Evolutionary conservation across 208 protist genomes (phyloP).

Genomic region (Endotrypanum monterogeii): DNA sequence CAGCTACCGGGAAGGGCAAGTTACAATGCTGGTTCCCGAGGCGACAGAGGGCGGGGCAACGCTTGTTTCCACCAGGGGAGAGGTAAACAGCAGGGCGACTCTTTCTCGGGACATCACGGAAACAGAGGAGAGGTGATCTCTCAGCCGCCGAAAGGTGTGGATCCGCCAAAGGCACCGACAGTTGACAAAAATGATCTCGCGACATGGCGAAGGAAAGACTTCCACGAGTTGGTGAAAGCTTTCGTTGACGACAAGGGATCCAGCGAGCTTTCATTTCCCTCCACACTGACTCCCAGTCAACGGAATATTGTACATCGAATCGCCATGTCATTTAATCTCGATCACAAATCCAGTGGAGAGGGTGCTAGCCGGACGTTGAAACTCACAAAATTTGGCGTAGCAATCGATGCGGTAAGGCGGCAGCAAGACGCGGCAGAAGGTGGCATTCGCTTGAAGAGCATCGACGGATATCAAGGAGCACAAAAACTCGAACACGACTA

Average conservation of each 20-base stretch:
- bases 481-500: slow-evolving; percentile 58
- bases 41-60: neutral
- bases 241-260: slow-evolving; percentile 73
- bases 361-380: slow-evolving; percentile 46
- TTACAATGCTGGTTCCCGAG: neutral
- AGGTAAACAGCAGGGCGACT: neutral
- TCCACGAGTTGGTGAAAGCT: slow-evolving; percentile 67
- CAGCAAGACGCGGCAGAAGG: slow-evolving; percentile 39
- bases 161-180: neutral
- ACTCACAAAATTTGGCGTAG: slow-evolving; percentile 58
- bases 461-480: slow-evolving; percentile 82
- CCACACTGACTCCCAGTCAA: slow-evolving; percentile 56
- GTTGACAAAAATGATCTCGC: slow-evolving; percentile 48
- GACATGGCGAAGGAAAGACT: slow-evolving; percentile 77
- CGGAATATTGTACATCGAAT: slow-evolving; percentile 73
- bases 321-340: slow-evolving; percentile 63
- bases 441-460: slow-evolving; percentile 57
- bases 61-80: neutral
- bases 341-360: slow-evolving; percentile 72
- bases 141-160: neutral
- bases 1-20: neutral
- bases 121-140: neutral
- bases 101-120: neutral
- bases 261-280: slow-evolving; percentile 67
- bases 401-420: slow-evolving; percentile 31